Conservation (phyloP, 2,329 filamentous ascomycete species). For the Coniochaeta ligniaria region DNA sequence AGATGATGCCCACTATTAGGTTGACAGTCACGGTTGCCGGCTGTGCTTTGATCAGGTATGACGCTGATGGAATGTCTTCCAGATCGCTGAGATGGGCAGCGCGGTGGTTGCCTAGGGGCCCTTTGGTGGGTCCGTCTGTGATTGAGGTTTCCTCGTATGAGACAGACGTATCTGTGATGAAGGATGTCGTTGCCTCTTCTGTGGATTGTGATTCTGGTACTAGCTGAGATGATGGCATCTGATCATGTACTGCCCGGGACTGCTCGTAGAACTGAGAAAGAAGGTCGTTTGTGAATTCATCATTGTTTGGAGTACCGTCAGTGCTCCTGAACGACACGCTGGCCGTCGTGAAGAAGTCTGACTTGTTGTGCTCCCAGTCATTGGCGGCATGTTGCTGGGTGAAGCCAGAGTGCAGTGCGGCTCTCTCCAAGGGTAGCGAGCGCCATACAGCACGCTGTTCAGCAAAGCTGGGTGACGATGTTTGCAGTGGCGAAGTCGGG, state of each 20-base stretch:
- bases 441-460: slow-evolving; percentile 39
- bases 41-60: slow-evolving; percentile 56
- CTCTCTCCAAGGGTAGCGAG: slow-evolving; percentile 39
- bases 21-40: slow-evolving; percentile 81
- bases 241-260: slow-evolving; percentile 65
- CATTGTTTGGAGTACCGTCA: slow-evolving; percentile 14
- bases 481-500: slow-evolving; percentile 7
- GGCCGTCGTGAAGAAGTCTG: slow-evolving; percentile 41
- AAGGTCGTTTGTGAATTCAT: slow-evolving; percentile 20
- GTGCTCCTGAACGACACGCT: slow-evolving; percentile 26
- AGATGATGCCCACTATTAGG: slow-evolving; percentile 72
- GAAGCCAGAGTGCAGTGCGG: slow-evolving; percentile 42
- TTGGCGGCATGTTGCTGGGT: slow-evolving; percentile 39
- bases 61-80: slow-evolving; percentile 60
- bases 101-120: slow-evolving; percentile 1
- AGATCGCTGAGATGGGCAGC: slow-evolving; percentile 50
- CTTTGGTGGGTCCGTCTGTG: background rate
- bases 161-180: slow-evolving; percentile 22
- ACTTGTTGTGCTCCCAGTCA: slow-evolving; percentile 16
- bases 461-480: background rate
- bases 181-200: slow-evolving; percentile 14
- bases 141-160: slow-evolving; percentile 29
- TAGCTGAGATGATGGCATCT: slow-evolving; percentile 56
- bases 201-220: slow-evolving; percentile 10
- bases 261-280: slow-evolving; percentile 69